A percentile compares a stretch with the other conserved stretches of the same genome.
Evolutionary conservation across 2,329 filamentous ascomycete genomes (phyloP).

Genomic region (Fusarium sublunatum): DNA sequence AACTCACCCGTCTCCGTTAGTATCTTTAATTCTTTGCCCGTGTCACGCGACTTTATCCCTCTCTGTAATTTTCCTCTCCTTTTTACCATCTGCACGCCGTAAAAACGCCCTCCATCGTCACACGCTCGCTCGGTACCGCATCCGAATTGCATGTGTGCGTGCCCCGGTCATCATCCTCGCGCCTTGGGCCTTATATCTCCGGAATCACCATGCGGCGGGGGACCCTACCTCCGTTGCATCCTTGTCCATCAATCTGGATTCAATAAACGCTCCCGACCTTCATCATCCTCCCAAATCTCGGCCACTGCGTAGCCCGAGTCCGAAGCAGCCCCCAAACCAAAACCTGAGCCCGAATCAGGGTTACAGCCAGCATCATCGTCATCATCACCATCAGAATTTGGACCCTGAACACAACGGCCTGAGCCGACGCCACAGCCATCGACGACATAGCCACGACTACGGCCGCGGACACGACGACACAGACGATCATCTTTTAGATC

Average conservation of each 20-base stretch:
- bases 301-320: constrained; percentile 40
- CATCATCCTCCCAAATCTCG: constrained; percentile 34
- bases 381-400: constrained; percentile 13
- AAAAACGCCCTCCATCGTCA: constrained; percentile 23
- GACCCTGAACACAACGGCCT: constrained; percentile 21
- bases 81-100: constrained; percentile 24
- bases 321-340: constrained; percentile 25
- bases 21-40: constrained; percentile 19
- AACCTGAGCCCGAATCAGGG: constrained; percentile 33
- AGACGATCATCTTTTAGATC: constrained; percentile 31
- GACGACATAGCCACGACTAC: constrained; percentile 38
- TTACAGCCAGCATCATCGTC: constrained; percentile 25
- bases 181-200: constrained; percentile 40
- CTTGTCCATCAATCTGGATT: constrained; percentile 66
- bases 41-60: constrained; percentile 41
- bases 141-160: constrained; percentile 39
- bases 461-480: constrained; percentile 29
- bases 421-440: constrained; percentile 31
- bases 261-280: constrained; percentile 56
- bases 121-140: constrained; percentile 28
- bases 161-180: constrained; percentile 36
- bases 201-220: constrained; percentile 64
- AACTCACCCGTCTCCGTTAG: constrained; percentile 28
- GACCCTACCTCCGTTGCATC: constrained; percentile 67
- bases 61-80: not conserved